Conservation (phyloP, 2,329 filamentous ascomycete species). For the Ascocoryne sarcoides region DNA sequence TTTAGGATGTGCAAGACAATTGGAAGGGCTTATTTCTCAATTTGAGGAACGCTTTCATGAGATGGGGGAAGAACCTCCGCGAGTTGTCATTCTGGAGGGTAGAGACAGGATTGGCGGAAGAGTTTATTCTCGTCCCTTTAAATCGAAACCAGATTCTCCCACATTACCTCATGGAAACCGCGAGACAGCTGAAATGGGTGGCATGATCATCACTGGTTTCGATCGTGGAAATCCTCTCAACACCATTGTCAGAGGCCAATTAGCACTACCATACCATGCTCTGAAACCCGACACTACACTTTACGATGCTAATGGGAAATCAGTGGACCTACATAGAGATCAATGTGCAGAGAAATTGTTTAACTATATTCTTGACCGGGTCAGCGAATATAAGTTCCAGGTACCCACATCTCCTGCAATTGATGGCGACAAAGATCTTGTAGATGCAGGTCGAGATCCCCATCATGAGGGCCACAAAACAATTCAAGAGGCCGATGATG, state of each 20-base stretch:
- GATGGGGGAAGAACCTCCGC: constrained; percentile 58
- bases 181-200: constrained; percentile 90
- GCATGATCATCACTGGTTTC: constrained; percentile 97
- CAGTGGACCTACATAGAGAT: constrained; percentile 73
- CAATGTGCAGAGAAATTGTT: constrained; percentile 82
- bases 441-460: constrained; percentile 76
- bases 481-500: constrained; percentile 65
- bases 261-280: constrained; percentile 77
- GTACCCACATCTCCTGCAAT: constrained; percentile 59
- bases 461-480: constrained; percentile 59
- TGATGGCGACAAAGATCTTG: constrained; percentile 72
- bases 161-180: constrained; percentile 45
- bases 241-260: constrained; percentile 79
- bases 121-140: constrained; percentile 73
- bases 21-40: constrained; percentile 78
- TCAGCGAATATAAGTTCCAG: constrained; percentile 84
- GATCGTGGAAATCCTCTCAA: constrained; percentile 92
- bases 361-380: constrained; percentile 88
- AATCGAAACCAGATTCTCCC: constrained; percentile 49
- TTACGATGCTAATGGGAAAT: constrained; percentile 72
- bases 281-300: constrained; percentile 75
- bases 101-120: constrained; percentile 80
- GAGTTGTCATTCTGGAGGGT: constrained; percentile 77
- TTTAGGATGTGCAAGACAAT: constrained; percentile 80
- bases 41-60: constrained; percentile 60